Conservation (phyloP, 495 filamentous ascomycete genomes). For the Neurospora sp. region DNA sequence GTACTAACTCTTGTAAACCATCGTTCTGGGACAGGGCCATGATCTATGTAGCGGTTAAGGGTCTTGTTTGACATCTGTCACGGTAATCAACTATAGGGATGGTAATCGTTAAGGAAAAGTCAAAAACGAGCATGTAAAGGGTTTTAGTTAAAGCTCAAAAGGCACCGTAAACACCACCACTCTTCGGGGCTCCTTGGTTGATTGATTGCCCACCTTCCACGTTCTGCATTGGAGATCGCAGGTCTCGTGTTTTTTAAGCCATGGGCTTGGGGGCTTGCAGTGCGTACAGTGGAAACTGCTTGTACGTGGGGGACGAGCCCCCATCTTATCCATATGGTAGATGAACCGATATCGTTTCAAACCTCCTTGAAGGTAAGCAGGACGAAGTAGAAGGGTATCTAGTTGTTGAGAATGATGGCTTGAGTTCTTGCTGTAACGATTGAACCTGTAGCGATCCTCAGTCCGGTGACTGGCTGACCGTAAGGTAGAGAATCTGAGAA, state of each 20-base stretch:
- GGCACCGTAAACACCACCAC: neutral
- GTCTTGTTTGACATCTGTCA: neutral
- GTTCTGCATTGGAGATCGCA: neutral
- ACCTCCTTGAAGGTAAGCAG: neutral
- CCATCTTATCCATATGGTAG: neutral
- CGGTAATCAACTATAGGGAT: neutral
- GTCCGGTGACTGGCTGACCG: neutral
- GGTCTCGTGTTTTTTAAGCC: neutral
- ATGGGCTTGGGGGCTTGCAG: neutral
- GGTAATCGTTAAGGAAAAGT: neutral
- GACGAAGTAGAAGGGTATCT: neutral
- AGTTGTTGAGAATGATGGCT: neutral
- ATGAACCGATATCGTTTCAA: neutral
- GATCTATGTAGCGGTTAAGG: neutral
- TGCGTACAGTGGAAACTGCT: neutral
- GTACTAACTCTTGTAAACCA: neutral
- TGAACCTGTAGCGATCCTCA: neutral
- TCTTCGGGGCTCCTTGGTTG: neutral
- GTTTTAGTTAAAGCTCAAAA: neutral
- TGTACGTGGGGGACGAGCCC: neutral
- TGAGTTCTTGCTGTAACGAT: neutral
- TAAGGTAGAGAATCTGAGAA: neutral
- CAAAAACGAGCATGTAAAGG: neutral
- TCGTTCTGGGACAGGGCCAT: neutral
- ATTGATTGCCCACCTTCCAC: neutral